phyloP scores from a whole-genome alignment of 75 land plant species.

The Isoetes taiwanensis region DNA sequence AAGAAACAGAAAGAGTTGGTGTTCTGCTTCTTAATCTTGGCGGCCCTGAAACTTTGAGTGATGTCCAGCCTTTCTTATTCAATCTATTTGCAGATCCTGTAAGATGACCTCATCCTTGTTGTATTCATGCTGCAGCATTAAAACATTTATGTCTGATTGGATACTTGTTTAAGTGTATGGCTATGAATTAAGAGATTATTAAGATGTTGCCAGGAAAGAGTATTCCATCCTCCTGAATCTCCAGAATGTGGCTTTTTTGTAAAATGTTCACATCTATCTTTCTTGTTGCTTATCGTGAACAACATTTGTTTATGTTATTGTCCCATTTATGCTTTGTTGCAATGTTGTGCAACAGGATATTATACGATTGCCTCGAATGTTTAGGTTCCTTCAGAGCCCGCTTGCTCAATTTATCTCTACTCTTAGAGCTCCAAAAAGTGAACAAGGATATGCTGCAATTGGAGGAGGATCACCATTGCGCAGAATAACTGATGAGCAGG shows the following conservation, averaged over 20 bases:
- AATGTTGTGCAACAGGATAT: conserved; percentile 55
- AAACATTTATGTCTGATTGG: background rate
- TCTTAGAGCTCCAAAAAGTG: conserved; percentile 73
- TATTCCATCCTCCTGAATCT: background rate
- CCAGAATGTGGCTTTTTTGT: background rate
- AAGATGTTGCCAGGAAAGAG: background rate
- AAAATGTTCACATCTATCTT: background rate
- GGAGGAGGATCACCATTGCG: conserved; percentile 90
- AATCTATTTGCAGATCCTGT: conserved; percentile 92
- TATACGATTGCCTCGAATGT: conserved; percentile 63
- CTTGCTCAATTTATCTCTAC: conserved; percentile 61
- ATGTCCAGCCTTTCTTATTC: conserved; percentile 80
- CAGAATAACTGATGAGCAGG: conserved; percentile 79
- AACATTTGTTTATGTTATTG: background rate
- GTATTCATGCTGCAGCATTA: background rate
- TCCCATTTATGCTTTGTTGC: background rate
- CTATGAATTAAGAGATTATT: background rate
- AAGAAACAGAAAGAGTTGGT: conserved; percentile 46
- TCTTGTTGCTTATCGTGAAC: background rate
- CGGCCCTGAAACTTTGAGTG: conserved; percentile 72
- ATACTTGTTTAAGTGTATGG: background rate
- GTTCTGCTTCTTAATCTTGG: conserved; percentile 75
- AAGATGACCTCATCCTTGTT: conserved; percentile 14
- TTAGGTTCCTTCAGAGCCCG: conserved; percentile 58
- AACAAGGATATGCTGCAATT: conserved; percentile 80